Evolutionary conservation across 495 filamentous ascomycete species (phyloP), one percentile per base, ranked within the genome.

Genomic region (Neurospora discreta): DNA sequence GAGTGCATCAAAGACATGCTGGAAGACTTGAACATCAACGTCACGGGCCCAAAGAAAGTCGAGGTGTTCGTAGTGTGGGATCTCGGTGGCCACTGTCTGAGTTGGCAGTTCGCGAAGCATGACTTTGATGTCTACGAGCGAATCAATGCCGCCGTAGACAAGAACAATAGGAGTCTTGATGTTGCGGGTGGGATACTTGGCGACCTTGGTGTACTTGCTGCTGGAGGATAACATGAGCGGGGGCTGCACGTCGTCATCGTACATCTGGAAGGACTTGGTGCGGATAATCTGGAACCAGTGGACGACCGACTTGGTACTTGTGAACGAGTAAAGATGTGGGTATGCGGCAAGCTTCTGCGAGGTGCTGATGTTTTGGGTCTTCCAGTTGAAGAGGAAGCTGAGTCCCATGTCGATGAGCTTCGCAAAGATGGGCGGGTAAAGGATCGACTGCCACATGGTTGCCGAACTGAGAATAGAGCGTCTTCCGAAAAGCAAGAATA

Each of bases 261-360:
- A 98, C 91, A 99, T 98, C 80, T 98, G 95, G 79, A 99, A 99
- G 39, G 87, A 91, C 74, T 92, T 90, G 77, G 94, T 97, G 65
- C 95, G 90, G 74, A 99, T 98, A 76, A 99, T 97, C 77, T 99
- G 95, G 81, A 99, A 99, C 95, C 95, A 99, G 76, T 99, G 95
- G 0, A 99, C 95, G 10, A 97, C 92, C 16, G 90, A 92, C 78
- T 99, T 99, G 71, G 93, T 97, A 77, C 92, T 95, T 1, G 95
- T 97, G 78, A 93, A 98, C 3, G 94, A 97, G 79, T 96, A 99
- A 1, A 99, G 83, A 80, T 99, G 96, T 36, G 95, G 89, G 77
- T 99, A 99, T n/a, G 93, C 94, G 36, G 95, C 95, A 7, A 98
- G 88, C 80, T 99, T 99, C 81, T 99, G 95, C 65, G 90, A 89